These are phyloP conservation scores for Rhodotorula sp. DNA, from an alignment of 1,284 basidiomycete species.

Conservation along the genomic window DNA sequence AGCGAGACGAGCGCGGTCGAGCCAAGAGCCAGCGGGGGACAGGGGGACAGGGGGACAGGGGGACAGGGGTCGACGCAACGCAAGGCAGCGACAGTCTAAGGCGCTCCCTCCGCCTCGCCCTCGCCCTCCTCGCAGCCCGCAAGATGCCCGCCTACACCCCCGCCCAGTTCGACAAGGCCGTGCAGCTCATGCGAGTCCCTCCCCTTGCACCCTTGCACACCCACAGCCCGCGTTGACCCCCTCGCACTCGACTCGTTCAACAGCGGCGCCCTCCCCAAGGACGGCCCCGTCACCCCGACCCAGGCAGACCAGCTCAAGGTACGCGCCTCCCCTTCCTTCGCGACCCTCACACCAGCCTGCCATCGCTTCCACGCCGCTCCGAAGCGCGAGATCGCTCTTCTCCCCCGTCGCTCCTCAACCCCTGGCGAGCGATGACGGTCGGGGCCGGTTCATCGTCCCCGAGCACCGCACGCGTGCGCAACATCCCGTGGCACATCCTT, in stretches of 20 bases:
- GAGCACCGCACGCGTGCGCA: no score
- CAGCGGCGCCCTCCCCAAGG: slow-evolving; percentile 64
- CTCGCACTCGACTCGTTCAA: neutral
- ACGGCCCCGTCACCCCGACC: slow-evolving; percentile 74
- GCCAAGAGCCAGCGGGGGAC: no score
- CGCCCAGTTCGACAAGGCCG: slow-evolving; percentile 77
- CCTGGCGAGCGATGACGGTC: no score
- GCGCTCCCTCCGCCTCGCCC: neutral
- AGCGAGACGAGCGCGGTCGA: no score
- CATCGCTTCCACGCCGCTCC: neutral
- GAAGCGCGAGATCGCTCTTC: neutral
- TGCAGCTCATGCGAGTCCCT: slow-evolving; percentile 58
- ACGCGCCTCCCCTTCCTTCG: no score
- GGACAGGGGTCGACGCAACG: no score
- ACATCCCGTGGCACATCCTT: no score
- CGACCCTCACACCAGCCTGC: neutral
- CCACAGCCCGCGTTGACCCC: neutral
- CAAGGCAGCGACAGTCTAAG: no score
- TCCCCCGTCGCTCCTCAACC: no score
- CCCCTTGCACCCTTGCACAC: slow-evolving; percentile 49
- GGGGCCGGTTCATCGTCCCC: no score
- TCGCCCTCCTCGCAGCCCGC: slow-evolving; percentile 44
- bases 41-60: no score
- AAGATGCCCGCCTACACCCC: slow-evolving; percentile 56
- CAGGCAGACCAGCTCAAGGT: slow-evolving; percentile 69